Evolutionary conservation across 2,329 filamentous ascomycete species (phyloP), one percentile per base, ranked within the genome.

Genomic region (Bertia moriformis): DNA sequence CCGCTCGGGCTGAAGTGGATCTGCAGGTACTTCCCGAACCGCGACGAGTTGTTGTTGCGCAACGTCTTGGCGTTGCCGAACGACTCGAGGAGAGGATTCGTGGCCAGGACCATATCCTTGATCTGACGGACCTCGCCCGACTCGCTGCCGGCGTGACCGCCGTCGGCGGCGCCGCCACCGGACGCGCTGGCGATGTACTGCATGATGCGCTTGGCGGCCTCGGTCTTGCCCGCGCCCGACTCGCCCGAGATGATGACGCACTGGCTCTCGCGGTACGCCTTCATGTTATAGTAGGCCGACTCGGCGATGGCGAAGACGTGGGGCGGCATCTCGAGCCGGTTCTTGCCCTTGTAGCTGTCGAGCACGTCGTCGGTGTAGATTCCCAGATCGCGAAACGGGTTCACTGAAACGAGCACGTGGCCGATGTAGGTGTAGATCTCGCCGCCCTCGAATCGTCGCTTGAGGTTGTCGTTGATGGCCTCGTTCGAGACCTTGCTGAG

Each of bases 341-440:
- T 98, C 71, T 96, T 95, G 49, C 89, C 91, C 62, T 80, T 82
- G 67, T 98, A 98, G 54, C 84, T 89, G 38, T 93, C 79, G 53
- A 98, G 75, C 42, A 96, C 87, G 53, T 82, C 67, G 49, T 96
- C 89, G 58, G 89, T 96, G 64, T 98, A 98, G 64, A 98, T 96
- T 41, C 91, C 91, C 66, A 94, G 71, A 56, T 98, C 91, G 56
- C 86, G 79, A 62, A 98, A 98, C 24, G 91, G 91, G 61, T 98
- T 98, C 59, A 98, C 91, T 29, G 91, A 96, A 49, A 98, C 91
- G 71, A 98, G 63, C 61, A 98, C 91, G 81, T 96, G 89, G 65
- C 91, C 91, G 58, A 98, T 98, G 62, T 98, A 98, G 55, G 91
- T 98, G 67, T 98, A 98, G 59, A 98, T 98, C 64, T 98, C 89